These are phyloP conservation scores for Mycena citricolor DNA, from an alignment of 1,284 basidiomycete genomes.

Conservation along the genomic window DNA sequence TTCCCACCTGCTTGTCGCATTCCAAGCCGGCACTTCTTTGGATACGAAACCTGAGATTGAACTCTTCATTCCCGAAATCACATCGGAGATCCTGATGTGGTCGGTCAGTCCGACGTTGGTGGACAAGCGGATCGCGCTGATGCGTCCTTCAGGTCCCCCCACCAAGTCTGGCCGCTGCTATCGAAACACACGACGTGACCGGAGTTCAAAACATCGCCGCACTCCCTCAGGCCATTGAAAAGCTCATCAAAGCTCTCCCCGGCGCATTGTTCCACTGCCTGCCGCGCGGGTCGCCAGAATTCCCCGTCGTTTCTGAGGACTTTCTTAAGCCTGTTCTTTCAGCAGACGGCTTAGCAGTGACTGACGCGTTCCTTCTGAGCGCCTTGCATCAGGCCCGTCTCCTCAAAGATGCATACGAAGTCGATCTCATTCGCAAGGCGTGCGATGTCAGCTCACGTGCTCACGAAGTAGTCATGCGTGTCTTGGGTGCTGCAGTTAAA, in stretches of 20 bases:
- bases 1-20: constrained; percentile 67
- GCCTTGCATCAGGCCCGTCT: constrained; percentile 79
- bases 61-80: constrained; percentile 75
- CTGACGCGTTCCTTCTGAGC: constrained; percentile 61
- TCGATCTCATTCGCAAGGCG: constrained; percentile 72
- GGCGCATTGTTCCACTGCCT: constrained; percentile 63
- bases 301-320: constrained; percentile 48
- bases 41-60: constrained; percentile 48
- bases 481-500: constrained; percentile 74
- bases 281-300: constrained; percentile 54
- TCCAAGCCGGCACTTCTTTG: constrained; percentile 51
- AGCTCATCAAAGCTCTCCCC: constrained; percentile 56
- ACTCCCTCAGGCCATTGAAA: constrained; percentile 52
- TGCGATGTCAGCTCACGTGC: constrained; percentile 84
- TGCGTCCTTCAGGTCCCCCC: too few relatives aligned
- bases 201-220: constrained; percentile 49
- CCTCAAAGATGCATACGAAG: constrained; percentile 73
- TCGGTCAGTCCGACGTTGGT: too few relatives aligned
- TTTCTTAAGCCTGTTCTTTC: constrained; percentile 41
- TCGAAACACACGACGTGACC: constrained; percentile 56
- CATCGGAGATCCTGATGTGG: constrained; percentile 80
- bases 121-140: too few relatives aligned
- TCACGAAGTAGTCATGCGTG: constrained; percentile 89
- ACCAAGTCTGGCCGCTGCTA: constrained; percentile 62
- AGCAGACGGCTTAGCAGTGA: constrained; percentile 38